Conservation (phyloP, 345 rosid genomes). For the Acer saccharum region DNA sequence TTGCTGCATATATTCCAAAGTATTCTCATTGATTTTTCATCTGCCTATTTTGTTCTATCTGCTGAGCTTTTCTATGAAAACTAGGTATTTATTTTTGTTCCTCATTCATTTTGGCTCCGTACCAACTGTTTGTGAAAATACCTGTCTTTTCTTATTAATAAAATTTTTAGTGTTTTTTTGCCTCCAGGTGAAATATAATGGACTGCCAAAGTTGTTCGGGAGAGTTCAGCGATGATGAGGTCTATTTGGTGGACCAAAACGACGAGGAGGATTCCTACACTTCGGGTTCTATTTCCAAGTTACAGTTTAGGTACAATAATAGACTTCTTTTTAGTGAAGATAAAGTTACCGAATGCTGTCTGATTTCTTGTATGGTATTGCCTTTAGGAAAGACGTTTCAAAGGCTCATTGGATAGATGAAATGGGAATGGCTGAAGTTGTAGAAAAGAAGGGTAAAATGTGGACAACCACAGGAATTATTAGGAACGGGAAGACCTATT, state of each 20-base stretch:
- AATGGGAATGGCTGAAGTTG: constrained; percentile 64
- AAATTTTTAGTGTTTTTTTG: neutral
- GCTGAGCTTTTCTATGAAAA: neutral
- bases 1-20: neutral
- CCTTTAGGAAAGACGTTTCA: constrained; percentile 54
- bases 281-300: constrained; percentile 19
- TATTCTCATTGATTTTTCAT: neutral
- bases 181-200: neutral
- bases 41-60: neutral
- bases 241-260: constrained; percentile 1
- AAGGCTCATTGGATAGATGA: constrained; percentile 64
- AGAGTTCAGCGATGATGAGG: constrained; percentile 16
- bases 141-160: neutral
- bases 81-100: neutral
- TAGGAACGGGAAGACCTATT: constrained; percentile 55
- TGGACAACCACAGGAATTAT: constrained; percentile 81
- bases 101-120: neutral
- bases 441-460: constrained; percentile 74
- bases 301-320: constrained; percentile 30
- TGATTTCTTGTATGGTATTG: constrained; percentile 10
- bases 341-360: neutral
- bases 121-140: neutral
- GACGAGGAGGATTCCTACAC: constrained; percentile 26
- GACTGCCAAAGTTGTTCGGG: neutral
- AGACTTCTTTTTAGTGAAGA: neutral